Conservation (phyloP, 164 flowering plant species). For the Tetrastigma voinierianum region DNA sequence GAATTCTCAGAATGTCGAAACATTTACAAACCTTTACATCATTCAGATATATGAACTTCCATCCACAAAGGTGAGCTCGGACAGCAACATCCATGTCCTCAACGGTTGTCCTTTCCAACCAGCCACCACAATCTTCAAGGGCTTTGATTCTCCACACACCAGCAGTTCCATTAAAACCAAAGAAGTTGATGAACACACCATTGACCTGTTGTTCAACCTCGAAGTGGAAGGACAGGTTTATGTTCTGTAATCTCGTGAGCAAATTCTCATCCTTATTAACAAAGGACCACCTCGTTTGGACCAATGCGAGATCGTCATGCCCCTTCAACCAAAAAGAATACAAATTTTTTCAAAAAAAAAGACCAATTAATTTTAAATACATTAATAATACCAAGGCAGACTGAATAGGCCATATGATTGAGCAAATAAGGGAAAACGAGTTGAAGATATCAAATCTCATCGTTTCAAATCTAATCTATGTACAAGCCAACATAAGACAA, state of each 20-base stretch:
- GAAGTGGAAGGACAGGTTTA: slow-evolving; percentile 85
- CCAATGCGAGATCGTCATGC: slow-evolving; percentile 77
- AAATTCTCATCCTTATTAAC: slow-evolving; percentile 98
- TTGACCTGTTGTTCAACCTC: slow-evolving; percentile 99
- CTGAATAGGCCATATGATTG: no score
- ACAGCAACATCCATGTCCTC: slow-evolving; percentile 99
- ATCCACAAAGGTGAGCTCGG: slow-evolving; percentile 93
- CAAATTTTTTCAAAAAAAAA: neutral
- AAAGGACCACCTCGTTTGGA: slow-evolving; percentile 91
- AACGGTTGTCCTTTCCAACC: slow-evolving; percentile 96
- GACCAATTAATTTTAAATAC: neutral
- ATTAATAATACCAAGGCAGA: neutral
- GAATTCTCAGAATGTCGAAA: neutral
- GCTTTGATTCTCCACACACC: slow-evolving; percentile 99
- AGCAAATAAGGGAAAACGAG: no score
- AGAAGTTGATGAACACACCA: slow-evolving; percentile 84
- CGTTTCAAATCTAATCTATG: no score
- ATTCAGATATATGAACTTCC: slow-evolving; percentile 91
- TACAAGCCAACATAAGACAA: no score
- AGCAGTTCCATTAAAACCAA: slow-evolving; percentile 98
- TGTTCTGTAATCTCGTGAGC: slow-evolving; percentile 93
- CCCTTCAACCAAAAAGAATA: slow-evolving; percentile 46
- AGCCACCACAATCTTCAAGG: slow-evolving; percentile 93
- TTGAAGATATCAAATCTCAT: no score
- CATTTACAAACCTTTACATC: slow-evolving; percentile 78